Evolutionary conservation across 2,329 filamentous ascomycete genomes (phyloP), one percentile per base, ranked within the genome.

Genomic region (Cercospora citrullina): DNA sequence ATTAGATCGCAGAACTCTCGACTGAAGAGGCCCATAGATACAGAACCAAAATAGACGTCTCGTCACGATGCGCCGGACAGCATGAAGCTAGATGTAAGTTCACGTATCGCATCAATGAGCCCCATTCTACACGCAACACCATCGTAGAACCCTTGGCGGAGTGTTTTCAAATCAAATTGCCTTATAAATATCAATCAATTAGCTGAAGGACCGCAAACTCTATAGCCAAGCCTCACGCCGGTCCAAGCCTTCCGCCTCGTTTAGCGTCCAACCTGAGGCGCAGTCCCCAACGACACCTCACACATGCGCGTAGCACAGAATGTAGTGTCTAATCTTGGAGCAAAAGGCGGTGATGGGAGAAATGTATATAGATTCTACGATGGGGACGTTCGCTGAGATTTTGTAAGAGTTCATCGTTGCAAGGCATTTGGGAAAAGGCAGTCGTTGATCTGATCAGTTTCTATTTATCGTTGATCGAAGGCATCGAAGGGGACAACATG

Each of bases 1-100:
- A 69, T 5, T 71, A 65, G 45, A 66, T 31, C 2, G 60, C 36
- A 45, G 23, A 3, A 28, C 16, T 55, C 7, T 55, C 4, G 3
- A n/a, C 2, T 9, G 36, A n/a, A 42, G 23, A 55, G 48, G 48
- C 48, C 16, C 7, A 16, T 16, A 23, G 21, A 28, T 10, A 28
- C 48, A n/a, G 48, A 28, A 55, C 6, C 26, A 14, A n/a, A 53
- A n/a, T 51, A 23, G 5, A 23, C 4, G 14, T 39, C 36, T 39
- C 14, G 36, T 39, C 14, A n/a, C 7, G 16, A 42, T 42, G n/a
- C 26, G 26, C 26, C 5, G 26, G 5, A 26, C 26, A 26, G 36
- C 36, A 42, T 42, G 36, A n/a, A 42, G 26, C 26, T 26, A 26
- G 26, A 26, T 26, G 26, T 26, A 26, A 5, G 5, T 26, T 5